Conservation (phyloP, 176 grass and related monocot genomes). For the Zoysia pacifica region DNA sequence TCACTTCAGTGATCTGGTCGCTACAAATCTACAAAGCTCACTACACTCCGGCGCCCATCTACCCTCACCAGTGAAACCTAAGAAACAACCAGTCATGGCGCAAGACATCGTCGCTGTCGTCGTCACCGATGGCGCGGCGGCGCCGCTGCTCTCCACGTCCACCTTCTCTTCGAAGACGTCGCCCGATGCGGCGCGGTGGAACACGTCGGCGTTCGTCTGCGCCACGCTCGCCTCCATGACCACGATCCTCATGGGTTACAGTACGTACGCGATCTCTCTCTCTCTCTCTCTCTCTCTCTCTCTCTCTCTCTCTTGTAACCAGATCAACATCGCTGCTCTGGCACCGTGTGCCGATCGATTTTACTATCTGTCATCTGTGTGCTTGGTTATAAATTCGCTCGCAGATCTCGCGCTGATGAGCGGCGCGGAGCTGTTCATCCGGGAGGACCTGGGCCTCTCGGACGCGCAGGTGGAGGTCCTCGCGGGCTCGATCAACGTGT, state of each 20-base stretch:
- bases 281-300: too few relatives aligned
- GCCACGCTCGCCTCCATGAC: conserved; percentile 51
- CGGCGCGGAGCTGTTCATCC: conserved; percentile 64
- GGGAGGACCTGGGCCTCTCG: conserved; percentile 36
- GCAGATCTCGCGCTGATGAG: conserved; percentile 59
- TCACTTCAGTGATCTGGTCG: too few relatives aligned
- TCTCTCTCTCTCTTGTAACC: too few relatives aligned
- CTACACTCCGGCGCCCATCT: too few relatives aligned
- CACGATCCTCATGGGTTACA: conserved; percentile 51
- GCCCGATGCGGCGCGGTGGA: not conserved
- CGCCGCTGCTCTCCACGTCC: not conserved
- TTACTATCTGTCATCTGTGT: too few relatives aligned
- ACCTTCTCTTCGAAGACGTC: too few relatives aligned
- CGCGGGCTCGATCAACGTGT: conserved; percentile 43
- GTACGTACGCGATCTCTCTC: not conserved
- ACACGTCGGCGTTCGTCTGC: conserved; percentile 41
- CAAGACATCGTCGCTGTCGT: not conserved
- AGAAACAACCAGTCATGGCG: not conserved
- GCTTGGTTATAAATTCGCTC: too few relatives aligned
- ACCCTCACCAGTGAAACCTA: too few relatives aligned
- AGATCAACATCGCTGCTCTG: too few relatives aligned
- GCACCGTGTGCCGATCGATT: too few relatives aligned
- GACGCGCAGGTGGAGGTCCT: conserved; percentile 54
- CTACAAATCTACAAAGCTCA: too few relatives aligned
- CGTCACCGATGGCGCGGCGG: not conserved